Evolutionary conservation across 2,329 filamentous ascomycete species (phyloP), one percentile per base, ranked within the genome.

Genomic region (Neofusicoccum umdonicola): DNA sequence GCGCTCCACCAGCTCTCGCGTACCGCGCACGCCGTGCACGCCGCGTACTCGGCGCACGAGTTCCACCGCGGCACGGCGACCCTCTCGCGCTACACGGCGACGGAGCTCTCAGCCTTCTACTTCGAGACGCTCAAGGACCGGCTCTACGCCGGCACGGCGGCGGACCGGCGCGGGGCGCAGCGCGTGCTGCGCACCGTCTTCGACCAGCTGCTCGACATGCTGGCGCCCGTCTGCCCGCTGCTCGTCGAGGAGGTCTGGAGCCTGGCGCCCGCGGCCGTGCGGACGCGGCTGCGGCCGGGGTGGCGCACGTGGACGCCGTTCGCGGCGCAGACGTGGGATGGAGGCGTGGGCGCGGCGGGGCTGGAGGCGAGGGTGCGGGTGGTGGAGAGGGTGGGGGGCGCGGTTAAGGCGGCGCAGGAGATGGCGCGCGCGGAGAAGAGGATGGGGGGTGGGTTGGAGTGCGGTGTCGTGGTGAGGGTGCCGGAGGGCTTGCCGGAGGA

Each of bases 71-170:
- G 85, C 12, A 82, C 93, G 5, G 87, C 83, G 66, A 79, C 84
- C 3, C 83, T 98, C 68, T 96, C 93, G 76, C 86, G 87, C 67
- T 97, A 93, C 88, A 84, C 96, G 66, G 87, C 88, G 63, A 87
- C 84, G 27, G 91, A 97, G 69, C 84, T 99, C 27, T 97, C 93
- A 0, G 90, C 94, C 0, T 96, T 97, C 76, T 99, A 98, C 76
- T 87, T 99, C 65, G 95, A 99, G 77, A 88, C 91, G 0, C 83
- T 93, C 71, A 99, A 99, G 77, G 95, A 99, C 72, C 85, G 92
- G 3, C 82, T 98, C 1, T 99, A 99, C 80, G 95, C 93, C 51
- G 91, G 90, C 35, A 86, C 88, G 66, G 85, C 86, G 13, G 83
- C 85, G 13, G 89, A 90, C 52, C 81, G 87, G 61, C 72, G 80